Evolutionary conservation across 2,329 filamentous ascomycete genomes (phyloP).

Genomic region (Pochonia chlamydosporia): DNA sequence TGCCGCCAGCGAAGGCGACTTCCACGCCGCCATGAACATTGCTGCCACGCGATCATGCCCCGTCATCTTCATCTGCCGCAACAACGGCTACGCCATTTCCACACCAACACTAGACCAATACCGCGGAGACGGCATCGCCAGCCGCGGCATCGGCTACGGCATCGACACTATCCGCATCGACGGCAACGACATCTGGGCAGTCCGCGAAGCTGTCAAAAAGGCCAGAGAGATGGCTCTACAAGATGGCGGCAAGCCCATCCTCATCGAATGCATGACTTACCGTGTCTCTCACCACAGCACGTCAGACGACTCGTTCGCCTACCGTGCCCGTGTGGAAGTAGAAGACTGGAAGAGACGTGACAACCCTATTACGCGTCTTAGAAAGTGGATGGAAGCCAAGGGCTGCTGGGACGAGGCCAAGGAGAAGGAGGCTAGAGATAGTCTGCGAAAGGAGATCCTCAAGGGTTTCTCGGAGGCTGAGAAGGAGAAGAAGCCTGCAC

Average conservation of each 20-base stretch:
- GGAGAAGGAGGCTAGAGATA: conserved; percentile 66
- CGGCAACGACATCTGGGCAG: conserved; percentile 91
- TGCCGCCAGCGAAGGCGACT: conserved; percentile 85
- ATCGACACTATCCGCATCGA: conserved; percentile 90
- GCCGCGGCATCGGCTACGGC: conserved; percentile 82
- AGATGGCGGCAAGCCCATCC: conserved; percentile 72
- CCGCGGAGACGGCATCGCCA: conserved; percentile 84
- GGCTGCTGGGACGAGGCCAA: conserved; percentile 79
- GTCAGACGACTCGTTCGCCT: conserved; percentile 93
- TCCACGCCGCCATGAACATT: conserved; percentile 86
- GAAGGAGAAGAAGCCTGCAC: conserved; percentile 69
- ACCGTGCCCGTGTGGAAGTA: conserved; percentile 87
- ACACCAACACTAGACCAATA: conserved; percentile 89
- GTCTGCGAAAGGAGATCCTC: conserved; percentile 67
- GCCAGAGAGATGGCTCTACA: conserved; percentile 74
- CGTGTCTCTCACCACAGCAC: conserved; percentile 98
- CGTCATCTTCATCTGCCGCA: conserved; percentile 83
- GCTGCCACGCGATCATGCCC: conserved; percentile 85
- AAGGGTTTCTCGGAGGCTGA: conserved; percentile 81
- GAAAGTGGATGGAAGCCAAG: conserved; percentile 85
- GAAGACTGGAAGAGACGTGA: conserved; percentile 91
- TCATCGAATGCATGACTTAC: conserved; percentile 96
- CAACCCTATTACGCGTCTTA: conserved; percentile 77
- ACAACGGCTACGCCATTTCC: conserved; percentile 88
- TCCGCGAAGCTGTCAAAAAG: conserved; percentile 70